phyloP scores from a whole-genome alignment of 2,329 filamentous ascomycete genomes.

The Sporothrix brasiliensis region DNA sequence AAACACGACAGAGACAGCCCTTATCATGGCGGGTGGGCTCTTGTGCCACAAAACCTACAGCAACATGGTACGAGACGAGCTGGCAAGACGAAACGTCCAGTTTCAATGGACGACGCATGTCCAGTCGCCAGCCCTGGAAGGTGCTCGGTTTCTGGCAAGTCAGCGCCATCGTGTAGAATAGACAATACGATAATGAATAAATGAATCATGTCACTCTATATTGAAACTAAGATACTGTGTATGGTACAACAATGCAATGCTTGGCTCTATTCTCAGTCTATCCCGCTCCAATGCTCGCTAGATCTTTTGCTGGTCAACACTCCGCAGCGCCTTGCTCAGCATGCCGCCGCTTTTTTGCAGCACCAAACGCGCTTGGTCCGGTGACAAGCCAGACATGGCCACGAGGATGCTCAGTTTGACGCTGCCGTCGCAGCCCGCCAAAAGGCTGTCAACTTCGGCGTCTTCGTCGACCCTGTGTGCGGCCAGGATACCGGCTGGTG shows the following conservation, averaged over 20 bases:
- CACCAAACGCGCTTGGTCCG: conserved; percentile 18
- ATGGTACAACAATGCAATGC: too few species aligned
- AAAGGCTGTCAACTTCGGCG: conserved; percentile 23
- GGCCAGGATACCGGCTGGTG: neutral
- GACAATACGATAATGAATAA: neutral
- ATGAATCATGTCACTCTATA: neutral
- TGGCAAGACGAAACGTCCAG: neutral
- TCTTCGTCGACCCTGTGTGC: conserved; percentile 23
- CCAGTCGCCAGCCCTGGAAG: conserved; percentile 23
- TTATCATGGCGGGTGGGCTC: conserved; percentile 28
- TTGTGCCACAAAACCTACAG: conserved; percentile 6
- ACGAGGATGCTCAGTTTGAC: conserved; percentile 33
- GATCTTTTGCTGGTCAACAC: conserved; percentile 8
- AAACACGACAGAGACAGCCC: conserved; percentile 20
- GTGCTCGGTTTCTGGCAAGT: conserved; percentile 14
- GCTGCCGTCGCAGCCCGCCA: conserved; percentile 30
- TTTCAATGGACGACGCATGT: conserved; percentile 11
- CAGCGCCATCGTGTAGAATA: too few species aligned
- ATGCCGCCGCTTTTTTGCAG: conserved; percentile 25
- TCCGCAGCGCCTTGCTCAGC: conserved; percentile 22
- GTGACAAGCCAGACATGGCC: conserved; percentile 24
- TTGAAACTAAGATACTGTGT: too few species aligned
- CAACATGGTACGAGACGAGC: conserved; percentile 14
- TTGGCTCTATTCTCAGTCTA: neutral
- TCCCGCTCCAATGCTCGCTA: neutral